Conservation (phyloP, 2,329 filamentous ascomycete species). For the Colletotrichum costaricense region DNA sequence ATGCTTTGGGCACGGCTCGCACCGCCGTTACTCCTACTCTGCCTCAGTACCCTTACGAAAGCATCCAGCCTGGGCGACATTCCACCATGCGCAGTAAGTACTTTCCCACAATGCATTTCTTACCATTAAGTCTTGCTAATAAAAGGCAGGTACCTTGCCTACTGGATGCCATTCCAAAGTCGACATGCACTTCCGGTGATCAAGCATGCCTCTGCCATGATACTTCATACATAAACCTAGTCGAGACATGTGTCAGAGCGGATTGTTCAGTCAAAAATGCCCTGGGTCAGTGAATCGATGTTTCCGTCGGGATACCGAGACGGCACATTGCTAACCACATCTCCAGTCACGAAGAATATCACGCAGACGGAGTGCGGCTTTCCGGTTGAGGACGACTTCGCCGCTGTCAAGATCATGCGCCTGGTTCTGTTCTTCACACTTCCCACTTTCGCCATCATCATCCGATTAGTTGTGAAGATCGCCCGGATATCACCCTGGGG, state of each 20-base stretch:
- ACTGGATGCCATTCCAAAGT: neutral
- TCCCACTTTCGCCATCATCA: neutral
- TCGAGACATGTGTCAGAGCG: neutral
- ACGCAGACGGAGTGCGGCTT: neutral
- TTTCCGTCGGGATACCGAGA: too few relatives aligned
- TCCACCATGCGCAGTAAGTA: neutral
- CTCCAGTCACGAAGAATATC: neutral
- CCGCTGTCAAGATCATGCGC: neutral
- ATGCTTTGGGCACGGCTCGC: neutral
- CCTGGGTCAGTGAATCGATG: neutral
- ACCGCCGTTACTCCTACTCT: neutral
- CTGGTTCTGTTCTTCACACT: neutral
- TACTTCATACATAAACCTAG: neutral
- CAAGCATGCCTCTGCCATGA: neutral
- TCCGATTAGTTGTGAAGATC: neutral
- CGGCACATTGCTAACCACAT: neutral
- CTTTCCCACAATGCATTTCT: neutral
- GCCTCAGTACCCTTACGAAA: neutral
- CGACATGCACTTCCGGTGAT: neutral
- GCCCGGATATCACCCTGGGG: slow-evolving; percentile 5
- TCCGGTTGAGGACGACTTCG: neutral
- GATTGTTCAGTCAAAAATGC: neutral
- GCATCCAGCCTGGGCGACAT: neutral
- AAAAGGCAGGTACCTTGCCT: neutral
- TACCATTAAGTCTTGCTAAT: neutral